Base-by-base conservation (phyloP, 768 basidiomycete species). In the Kwoniella dendrophila region DNA sequence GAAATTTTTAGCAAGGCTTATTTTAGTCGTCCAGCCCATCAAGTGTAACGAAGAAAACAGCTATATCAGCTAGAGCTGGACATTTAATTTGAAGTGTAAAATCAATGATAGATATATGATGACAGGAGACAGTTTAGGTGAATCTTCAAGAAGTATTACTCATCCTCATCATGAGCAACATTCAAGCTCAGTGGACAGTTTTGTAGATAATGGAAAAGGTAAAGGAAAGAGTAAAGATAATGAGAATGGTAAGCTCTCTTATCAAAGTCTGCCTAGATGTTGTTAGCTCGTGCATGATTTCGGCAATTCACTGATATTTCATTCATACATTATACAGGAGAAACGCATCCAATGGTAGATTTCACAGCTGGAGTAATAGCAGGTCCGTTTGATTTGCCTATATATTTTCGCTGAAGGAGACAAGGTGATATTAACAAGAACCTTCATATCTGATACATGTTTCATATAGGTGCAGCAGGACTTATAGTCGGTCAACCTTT, bases 331-430 rank as follows among this genome's bases (percentile, higher is more conserved):
- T 12, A 32, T 43, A 2, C 20, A 62, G 60, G 60, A 16, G 53
- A 30, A 33, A 44, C 58, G 14, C 65, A 69, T 69, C 88, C 89
- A 1, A 84, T 84, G 1, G 76, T 90, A 22, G 89, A 94, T 74
- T 92, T 92, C 76, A 74, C 86, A 41, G 90, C 90, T 4, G 91
- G 91, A 4, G 90, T 90, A 0, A 79, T 87, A 33, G 86, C 86
- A 59, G 84, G 85, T 83, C 44, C 2, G 76, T 63, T 29, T 8
- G 36, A 33, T 3, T 26, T 20, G 6, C 4, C n/a, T 10, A 48
- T 29, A 27, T 12, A 49, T 60, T n/a, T n/a, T n/a, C n/a, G n/a
- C n/a, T n/a, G n/a, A n/a, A n/a, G n/a, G n/a, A n/a, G n/a, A n/a
- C n/a, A n/a, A n/a, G n/a, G n/a, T n/a, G n/a, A n/a, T n/a, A n/a